Evolutionary conservation across 2,329 filamentous ascomycete species (phyloP), one percentile per base, ranked within the genome.

Genomic region (Alternaria triticimaculans): DNA sequence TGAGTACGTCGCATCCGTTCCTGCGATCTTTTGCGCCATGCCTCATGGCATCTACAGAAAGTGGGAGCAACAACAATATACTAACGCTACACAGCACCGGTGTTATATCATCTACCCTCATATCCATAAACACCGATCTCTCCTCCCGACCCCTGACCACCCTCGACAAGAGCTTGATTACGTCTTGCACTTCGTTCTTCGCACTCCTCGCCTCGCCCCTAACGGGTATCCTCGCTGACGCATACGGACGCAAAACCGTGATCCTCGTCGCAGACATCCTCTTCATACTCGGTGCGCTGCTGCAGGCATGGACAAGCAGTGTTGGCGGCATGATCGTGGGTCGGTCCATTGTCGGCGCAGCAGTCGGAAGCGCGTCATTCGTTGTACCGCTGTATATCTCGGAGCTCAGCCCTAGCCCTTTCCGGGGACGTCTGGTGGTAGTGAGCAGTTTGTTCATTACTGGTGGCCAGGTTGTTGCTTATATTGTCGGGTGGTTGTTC

Each of bases 391-490:
- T 97, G 71, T 79, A 79, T 33, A 95, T 97, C 63, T 90, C 92
- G 9, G 95, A 98, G 80, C 83, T 97, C 12, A 89, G 92, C 4
- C 94, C 95, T 0, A 88, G 92, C 2, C 85, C 88, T 21, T 88
- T 92, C 64, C 85, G 95, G 58, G 95, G 95, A 14, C 84, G 92
- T 44, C 83, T 98, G 44, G 91, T 97, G 5, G 96, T 93, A 1
- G 87, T 96, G 60, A 90, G 93, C 63, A 89, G 91, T 25, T 82
- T 97, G 21, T 94, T 96, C 70, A 90, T 97, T 60, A 97, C 94
- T 0, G 84, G 92, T 11, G 95, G 95, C 0, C 94, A 97, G 80
- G 92, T 97, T 2, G 87, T 96, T 20, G 94, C 95, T 3, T 97
- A 97, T 79, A 77, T 96, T 2, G 82, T 94, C 7, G 95, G 95